A percentile compares a stretch with the other conserved stretches of the same genome.
phyloP scores from a whole-genome alignment of 2,329 filamentous ascomycete species.

The Scedosporium dehoogii region DNA sequence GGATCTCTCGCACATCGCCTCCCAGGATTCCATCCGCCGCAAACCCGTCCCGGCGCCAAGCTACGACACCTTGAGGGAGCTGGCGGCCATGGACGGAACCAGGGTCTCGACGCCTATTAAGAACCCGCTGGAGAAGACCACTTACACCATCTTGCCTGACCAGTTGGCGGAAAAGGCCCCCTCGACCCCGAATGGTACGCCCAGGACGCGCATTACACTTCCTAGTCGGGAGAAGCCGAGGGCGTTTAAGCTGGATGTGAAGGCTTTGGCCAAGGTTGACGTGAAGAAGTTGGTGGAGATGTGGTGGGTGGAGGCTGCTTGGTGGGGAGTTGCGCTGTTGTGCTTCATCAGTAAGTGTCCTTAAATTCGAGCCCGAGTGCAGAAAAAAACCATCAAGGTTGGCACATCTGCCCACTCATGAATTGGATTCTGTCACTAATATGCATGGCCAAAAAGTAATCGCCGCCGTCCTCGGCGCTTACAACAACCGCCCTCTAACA shows the following conservation, averaged over 20 bases:
- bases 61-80: neutral
- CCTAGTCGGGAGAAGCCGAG: neutral
- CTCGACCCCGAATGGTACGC: slow-evolving; percentile 2
- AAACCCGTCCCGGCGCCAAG: slow-evolving; percentile 5
- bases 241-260: neutral
- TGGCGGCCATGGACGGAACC: neutral
- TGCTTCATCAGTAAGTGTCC: slow-evolving; percentile 5
- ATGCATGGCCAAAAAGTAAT: neutral
- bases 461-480: slow-evolving; percentile 7
- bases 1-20: neutral
- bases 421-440: neutral
- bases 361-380: too few species aligned
- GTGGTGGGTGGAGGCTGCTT: slow-evolving; percentile 1
- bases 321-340: slow-evolving; percentile 1
- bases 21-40: slow-evolving; percentile 3
- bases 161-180: slow-evolving; percentile 1
- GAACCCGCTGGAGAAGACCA: slow-evolving; percentile 7
- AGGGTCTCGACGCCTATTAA: neutral
- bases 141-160: slow-evolving; percentile 4
- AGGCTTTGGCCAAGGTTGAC: neutral
- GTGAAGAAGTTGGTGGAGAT: neutral
- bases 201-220: neutral
- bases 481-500: slow-evolving; percentile 13
- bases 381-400: neutral
- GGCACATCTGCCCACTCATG: neutral